Percentiles rank a stretch among this genome's conserved stretches.
phyloP scores from a whole-genome alignment of 2,329 filamentous ascomycete genomes.

The Neospermospora avenae region DNA sequence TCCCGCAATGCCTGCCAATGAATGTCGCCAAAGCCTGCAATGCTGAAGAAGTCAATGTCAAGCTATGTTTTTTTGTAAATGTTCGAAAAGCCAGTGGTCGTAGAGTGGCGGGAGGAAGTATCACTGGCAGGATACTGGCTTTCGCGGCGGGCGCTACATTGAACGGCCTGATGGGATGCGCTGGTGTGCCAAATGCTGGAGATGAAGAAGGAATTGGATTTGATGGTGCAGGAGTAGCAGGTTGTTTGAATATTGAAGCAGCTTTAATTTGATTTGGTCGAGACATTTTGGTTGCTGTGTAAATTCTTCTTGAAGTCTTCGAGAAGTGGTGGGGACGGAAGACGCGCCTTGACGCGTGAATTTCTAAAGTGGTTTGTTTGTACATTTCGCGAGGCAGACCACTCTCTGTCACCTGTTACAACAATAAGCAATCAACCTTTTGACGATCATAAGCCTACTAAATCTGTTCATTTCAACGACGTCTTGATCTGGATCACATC shows the following conservation, averaged over 20 bases:
- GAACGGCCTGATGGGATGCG: constrained; percentile 71
- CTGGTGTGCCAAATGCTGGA: constrained; percentile 83
- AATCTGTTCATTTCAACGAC: too few relatives aligned
- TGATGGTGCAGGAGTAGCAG: constrained; percentile 25
- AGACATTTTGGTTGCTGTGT: constrained; percentile 24
- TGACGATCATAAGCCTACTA: too few relatives aligned
- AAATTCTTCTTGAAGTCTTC: neutral
- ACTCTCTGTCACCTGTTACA: constrained; percentile 8
- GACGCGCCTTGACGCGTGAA: constrained; percentile 15
- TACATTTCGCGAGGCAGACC: constrained; percentile 2
- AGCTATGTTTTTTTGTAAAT: constrained; percentile 95
- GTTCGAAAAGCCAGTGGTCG: constrained; percentile 90
- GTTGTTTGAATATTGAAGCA: constrained; percentile 30
- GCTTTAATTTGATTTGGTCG: constrained; percentile 25
- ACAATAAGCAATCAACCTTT: neutral
- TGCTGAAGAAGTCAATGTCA: constrained; percentile 85
- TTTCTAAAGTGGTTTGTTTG: neutral
- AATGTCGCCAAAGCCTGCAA: constrained; percentile 83
- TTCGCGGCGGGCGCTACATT: constrained; percentile 27
- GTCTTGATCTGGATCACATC: neutral
- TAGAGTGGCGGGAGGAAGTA: constrained; percentile 81
- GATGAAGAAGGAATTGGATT: constrained; percentile 82
- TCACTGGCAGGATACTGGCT: constrained; percentile 71
- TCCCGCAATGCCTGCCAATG: constrained; percentile 89
- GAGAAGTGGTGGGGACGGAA: constrained; percentile 4